Evolutionary conservation across 768 basidiomycete genomes (phyloP), one percentile per base, ranked within the genome.

Genomic region (Mycena metata): DNA sequence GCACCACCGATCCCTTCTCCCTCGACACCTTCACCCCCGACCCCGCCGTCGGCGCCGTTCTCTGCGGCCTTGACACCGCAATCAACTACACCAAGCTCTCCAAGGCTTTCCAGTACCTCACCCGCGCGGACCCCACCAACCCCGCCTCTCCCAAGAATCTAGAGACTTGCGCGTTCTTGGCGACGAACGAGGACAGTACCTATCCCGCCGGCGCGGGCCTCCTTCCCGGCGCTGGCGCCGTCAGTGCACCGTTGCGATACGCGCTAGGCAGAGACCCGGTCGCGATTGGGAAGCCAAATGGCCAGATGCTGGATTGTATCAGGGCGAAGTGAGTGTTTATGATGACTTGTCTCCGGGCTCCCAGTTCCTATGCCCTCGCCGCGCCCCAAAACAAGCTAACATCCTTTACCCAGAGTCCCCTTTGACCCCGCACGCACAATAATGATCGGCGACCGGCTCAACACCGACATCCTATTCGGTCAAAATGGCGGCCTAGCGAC

Each of bases 391-490:
- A 30, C 30, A 30, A 3, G 30, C 30, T 30, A 30, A 30, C 30
- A 30, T 30, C 30, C 6, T 46, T 58, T 42, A 42, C 35, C 46
- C 74, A 98, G 96, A 79, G 90, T 96, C 72, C 78, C 93, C 52
- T 96, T 95, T 77, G 93, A 99, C 79, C 94, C 94, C 47, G 82
- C 85, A 67, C 84, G 90, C 59, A 96, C 96, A 17, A 89, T 99
- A 77, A 98, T 99, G 95, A 85, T 99, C 50, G 97, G 97, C 46
- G 97, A 99, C 81, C 89, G 97, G 67, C 85, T 99, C 71, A 92
- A 94, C 77, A 99, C 98, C 7, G 97, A 99, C 79, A 98, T 99
- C 73, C 80, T 93, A 58, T 99, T 99, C 75, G 98, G 97, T 56
- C 86, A 94, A 76, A 87, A 88, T 51, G 95, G 95, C 46, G 95